Conservation (phyloP, 805 yeast genomes). For the Candida xyloterini region DNA sequence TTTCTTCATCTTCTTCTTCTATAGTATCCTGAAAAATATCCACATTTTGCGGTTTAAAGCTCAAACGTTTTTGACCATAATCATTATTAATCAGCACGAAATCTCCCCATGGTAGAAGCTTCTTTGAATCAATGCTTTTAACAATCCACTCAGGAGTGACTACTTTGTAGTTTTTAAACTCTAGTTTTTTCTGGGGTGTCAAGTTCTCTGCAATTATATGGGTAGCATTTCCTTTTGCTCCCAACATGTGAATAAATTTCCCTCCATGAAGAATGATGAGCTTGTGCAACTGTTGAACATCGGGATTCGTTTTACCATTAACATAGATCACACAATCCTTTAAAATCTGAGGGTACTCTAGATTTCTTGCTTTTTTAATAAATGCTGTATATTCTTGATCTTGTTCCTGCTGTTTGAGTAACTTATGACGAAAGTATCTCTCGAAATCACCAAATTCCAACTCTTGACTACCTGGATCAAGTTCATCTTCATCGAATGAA, state of each 20-base stretch:
- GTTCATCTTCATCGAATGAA: slow-evolving; percentile 8
- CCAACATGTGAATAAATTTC: slow-evolving; percentile 60
- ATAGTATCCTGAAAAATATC: not conserved
- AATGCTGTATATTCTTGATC: slow-evolving; percentile 50
- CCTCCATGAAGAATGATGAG: slow-evolving; percentile 81
- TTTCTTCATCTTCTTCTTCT: slow-evolving; percentile 11
- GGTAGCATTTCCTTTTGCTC: slow-evolving; percentile 71
- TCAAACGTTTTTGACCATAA: slow-evolving; percentile 51
- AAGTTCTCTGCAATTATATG: slow-evolving; percentile 79
- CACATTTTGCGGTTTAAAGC: slow-evolving; percentile 14
- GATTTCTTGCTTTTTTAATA: slow-evolving; percentile 39
- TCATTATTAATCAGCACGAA: slow-evolving; percentile 53
- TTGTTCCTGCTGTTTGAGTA: slow-evolving; percentile 55
- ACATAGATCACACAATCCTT: slow-evolving; percentile 65
- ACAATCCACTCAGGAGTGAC: slow-evolving; percentile 81
- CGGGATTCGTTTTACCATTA: slow-evolving; percentile 87
- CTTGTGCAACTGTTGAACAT: slow-evolving; percentile 68
- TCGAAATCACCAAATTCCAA: slow-evolving; percentile 63
- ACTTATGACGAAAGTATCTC: slow-evolving; percentile 63
- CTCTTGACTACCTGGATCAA: slow-evolving; percentile 33
- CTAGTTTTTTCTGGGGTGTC: slow-evolving; percentile 70
- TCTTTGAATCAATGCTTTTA: slow-evolving; percentile 51
- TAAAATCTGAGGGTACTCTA: slow-evolving; percentile 46
- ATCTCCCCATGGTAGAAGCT: slow-evolving; percentile 65
- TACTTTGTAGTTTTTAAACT: slow-evolving; percentile 67